Evolutionary conservation across 306 rosid species (phyloP), one percentile per base, ranked within the genome.

Genomic region (Medicago arabica): DNA sequence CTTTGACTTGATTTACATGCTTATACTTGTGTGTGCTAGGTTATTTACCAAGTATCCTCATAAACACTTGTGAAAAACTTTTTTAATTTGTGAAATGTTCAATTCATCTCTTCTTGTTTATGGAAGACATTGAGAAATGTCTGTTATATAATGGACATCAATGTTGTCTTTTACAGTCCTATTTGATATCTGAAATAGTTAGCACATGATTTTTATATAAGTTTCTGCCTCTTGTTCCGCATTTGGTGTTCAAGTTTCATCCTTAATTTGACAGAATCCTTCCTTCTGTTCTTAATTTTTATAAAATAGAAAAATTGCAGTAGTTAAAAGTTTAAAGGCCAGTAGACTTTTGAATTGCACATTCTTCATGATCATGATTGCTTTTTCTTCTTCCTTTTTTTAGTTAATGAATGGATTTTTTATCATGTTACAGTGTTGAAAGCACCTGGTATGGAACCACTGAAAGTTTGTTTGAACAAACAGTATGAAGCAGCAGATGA

Each of bases 401-500:
- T 50, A 67, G 58, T 72, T 34, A 34, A 59, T 75, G 39, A 74
- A 16, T n/a, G 68, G 59, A 68, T 11, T 50, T 63, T 43, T 76
- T 71, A 43, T 54, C 71, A 25, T 40, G 16, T 80, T 84, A 51
- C 98, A 94, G 97, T 76, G 51, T 19, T 94, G 66, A 89, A 85
- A 84, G 97, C 98, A 65, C 97, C 97, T 39, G 95, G 97, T 21
- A 94, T 94, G 98, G 78, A 86, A 78, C 85, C 80, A 79, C 89
- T 94, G 13, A 89, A 86, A 81, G 77, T 94, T 88, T 82, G 90
- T 63, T 74, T 92, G 85, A 72, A 50, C 72, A 72, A 79, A 65
- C 88, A 87, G 1, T 76, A 6, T 77, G 76, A 59, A 78, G 84
- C 77, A 47, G 63, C 89, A 36, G 69, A 84, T 67, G 98, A 85